Evolutionary conservation across 495 filamentous ascomycete genomes (phyloP).

Genomic region (Bombardia bombarda): DNA sequence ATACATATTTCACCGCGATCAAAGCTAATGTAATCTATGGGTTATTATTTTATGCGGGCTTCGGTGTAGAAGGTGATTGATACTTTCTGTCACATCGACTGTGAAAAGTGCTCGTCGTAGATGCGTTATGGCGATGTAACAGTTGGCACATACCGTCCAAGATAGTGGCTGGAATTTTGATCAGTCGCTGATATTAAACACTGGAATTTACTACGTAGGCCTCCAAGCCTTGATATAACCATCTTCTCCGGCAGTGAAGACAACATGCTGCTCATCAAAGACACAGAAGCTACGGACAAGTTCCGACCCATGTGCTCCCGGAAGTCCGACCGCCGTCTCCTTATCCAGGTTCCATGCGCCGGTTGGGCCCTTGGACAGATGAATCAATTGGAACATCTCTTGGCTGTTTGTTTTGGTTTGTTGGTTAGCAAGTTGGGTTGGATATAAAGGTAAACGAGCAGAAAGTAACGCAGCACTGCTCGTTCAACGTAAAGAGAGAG

Average conservation of each 20-base stretch:
- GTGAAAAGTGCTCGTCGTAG: no score
- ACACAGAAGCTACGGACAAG: conserved; percentile 74
- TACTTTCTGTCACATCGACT: no score
- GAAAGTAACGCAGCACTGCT: background rate
- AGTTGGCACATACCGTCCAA: no score
- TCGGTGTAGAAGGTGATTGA: no score
- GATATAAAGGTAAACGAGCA: background rate
- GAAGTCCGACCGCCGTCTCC: conserved; percentile 54
- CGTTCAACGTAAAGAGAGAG: background rate
- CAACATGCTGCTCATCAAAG: conserved; percentile 58
- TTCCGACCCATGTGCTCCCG: conserved; percentile 76
- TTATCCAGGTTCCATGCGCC: conserved; percentile 56
- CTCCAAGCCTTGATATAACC: conserved; percentile 62
- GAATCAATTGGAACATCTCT: conserved; percentile 59
- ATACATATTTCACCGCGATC: no score
- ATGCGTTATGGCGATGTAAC: no score
- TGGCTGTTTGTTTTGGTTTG: conserved; percentile 33
- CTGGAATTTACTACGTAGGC: conserved; percentile 15
- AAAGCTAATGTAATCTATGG: no score
- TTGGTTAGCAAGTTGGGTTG: conserved; percentile 1
- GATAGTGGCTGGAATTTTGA: no score
- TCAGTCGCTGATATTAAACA: no score
- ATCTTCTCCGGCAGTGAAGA: conserved; percentile 76
- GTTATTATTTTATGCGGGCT: no score
- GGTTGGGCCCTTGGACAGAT: conserved; percentile 45